phyloP scores from a whole-genome alignment of 2,329 filamentous ascomycete species.

The Balansia obtecta region DNA sequence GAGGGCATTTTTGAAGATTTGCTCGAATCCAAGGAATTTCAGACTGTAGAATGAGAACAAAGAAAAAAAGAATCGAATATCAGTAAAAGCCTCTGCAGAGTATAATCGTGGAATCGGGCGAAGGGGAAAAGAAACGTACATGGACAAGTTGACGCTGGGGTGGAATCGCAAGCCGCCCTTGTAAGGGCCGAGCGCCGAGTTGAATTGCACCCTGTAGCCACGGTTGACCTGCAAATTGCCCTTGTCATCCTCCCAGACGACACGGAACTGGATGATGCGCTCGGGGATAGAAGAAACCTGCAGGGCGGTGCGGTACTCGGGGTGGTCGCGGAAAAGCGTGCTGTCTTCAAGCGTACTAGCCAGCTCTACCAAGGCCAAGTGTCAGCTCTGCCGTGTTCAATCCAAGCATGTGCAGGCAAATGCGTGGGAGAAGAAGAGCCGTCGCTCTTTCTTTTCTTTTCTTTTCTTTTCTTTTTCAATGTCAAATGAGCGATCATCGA shows the following conservation, averaged over 20 bases:
- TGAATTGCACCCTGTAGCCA: conserved; percentile 95
- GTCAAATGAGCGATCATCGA: too few species aligned
- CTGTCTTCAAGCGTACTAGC: conserved; percentile 89
- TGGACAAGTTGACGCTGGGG: conserved; percentile 68
- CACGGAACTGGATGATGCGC: conserved; percentile 93
- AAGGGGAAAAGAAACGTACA: conserved; percentile 24
- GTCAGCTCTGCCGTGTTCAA: not conserved
- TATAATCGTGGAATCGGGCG: not conserved
- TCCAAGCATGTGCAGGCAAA: too few species aligned
- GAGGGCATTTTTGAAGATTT: conserved; percentile 99
- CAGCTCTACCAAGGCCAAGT: conserved; percentile 51
- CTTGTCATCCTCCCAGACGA: conserved; percentile 93
- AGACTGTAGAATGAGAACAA: conserved; percentile 34
- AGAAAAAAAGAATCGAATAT: not conserved
- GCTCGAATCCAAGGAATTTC: conserved; percentile 98
- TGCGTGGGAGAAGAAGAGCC: too few species aligned
- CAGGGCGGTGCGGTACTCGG: conserved; percentile 87
- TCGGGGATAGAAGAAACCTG: conserved; percentile 82
- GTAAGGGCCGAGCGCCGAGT: conserved; percentile 93
- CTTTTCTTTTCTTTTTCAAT: not conserved
- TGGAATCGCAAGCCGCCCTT: conserved; percentile 96
- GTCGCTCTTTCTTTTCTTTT: not conserved
- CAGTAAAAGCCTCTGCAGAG: not conserved
- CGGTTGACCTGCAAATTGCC: conserved; percentile 83
- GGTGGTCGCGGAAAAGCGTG: conserved; percentile 84